A percentile compares a stretch with the other conserved stretches of the same genome.
phyloP scores from a whole-genome alignment of 768 basidiomycete species.

The Pisolithus tinctorius region DNA sequence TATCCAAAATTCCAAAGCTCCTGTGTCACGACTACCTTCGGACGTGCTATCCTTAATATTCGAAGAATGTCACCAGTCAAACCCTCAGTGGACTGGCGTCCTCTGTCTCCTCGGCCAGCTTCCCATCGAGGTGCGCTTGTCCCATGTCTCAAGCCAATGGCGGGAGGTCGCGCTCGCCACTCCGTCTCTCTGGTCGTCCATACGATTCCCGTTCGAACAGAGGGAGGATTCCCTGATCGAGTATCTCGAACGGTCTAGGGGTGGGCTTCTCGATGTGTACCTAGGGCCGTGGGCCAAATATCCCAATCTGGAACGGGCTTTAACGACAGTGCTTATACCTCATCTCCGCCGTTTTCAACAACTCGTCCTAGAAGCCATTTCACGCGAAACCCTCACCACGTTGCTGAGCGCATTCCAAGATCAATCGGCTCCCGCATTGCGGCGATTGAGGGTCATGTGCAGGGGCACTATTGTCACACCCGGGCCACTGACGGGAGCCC shows the following conservation, averaged over 20 bases:
- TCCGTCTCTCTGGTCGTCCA: slow-evolving; percentile 30
- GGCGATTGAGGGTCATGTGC: slow-evolving; percentile 23
- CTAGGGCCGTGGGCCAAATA: slow-evolving; percentile 28
- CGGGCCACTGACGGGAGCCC: slow-evolving; percentile 17
- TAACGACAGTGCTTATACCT: slow-evolving; percentile 22
- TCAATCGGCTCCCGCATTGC: slow-evolving; percentile 20
- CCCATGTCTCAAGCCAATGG: slow-evolving; percentile 30
- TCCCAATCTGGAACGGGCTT: slow-evolving; percentile 18
- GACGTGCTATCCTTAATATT: slow-evolving; percentile 28
- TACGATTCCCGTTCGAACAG: slow-evolving; percentile 25
- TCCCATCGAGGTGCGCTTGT: slow-evolving; percentile 28
- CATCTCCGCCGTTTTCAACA: slow-evolving; percentile 24
- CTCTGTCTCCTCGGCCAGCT: slow-evolving; percentile 26
- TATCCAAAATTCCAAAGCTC: slow-evolving; percentile 23
- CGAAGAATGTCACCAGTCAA: slow-evolving; percentile 25
- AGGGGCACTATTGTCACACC: slow-evolving; percentile 22
- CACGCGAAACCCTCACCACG: slow-evolving; percentile 22
- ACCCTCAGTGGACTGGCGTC: slow-evolving; percentile 27
- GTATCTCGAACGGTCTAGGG: slow-evolving; percentile 28
- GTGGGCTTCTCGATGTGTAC: slow-evolving; percentile 25
- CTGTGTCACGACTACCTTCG: slow-evolving; percentile 25
- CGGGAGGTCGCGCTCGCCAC: slow-evolving; percentile 27
- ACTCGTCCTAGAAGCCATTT: slow-evolving; percentile 24
- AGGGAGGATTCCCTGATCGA: slow-evolving; percentile 23
- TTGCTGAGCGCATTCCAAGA: slow-evolving; percentile 19